A percentile compares a stretch with the other conserved stretches of the same genome.
These are phyloP conservation scores for Dunaliella salina DNA, from an alignment of 163 green algal species.

Conservation along the genomic window DNA sequence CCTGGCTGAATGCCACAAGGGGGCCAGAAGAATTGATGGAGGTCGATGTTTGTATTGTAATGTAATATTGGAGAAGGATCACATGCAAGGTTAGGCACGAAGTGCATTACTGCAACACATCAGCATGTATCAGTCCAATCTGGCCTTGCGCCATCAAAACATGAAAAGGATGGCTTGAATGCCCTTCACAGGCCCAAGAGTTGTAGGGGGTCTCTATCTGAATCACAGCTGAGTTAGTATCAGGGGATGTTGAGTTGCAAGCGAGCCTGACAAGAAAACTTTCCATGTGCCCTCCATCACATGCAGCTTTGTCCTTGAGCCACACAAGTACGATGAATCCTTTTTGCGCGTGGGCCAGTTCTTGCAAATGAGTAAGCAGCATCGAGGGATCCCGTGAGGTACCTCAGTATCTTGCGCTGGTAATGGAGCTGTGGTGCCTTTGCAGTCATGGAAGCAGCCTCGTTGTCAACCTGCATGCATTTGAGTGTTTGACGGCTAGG, in stretches of 20 bases:
- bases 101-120: too few relatives aligned
- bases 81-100: too few relatives aligned
- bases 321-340: constrained; percentile 37
- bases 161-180: too few relatives aligned
- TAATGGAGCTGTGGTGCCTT: background rate
- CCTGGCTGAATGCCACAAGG: too few relatives aligned
- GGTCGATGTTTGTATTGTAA: too few relatives aligned
- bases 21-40: too few relatives aligned
- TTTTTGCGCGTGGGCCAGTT: constrained; percentile 43
- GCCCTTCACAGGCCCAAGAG: too few relatives aligned
- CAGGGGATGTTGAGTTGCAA: background rate
- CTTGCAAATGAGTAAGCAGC: constrained; percentile 33
- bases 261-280: background rate
- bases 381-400: constrained; percentile 15
- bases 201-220: background rate
- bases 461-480: background rate
- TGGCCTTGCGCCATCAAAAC: too few relatives aligned
- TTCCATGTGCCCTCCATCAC: background rate
- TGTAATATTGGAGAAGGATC: too few relatives aligned
- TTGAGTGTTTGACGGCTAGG: background rate
- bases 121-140: too few relatives aligned
- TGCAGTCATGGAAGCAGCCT: too few relatives aligned
- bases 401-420: background rate
- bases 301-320: constrained; percentile 45
- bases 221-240: too few relatives aligned